Evolutionary conservation across 192 early-diverging fungal species (phyloP).

Genomic region (Coemansia sp.): DNA sequence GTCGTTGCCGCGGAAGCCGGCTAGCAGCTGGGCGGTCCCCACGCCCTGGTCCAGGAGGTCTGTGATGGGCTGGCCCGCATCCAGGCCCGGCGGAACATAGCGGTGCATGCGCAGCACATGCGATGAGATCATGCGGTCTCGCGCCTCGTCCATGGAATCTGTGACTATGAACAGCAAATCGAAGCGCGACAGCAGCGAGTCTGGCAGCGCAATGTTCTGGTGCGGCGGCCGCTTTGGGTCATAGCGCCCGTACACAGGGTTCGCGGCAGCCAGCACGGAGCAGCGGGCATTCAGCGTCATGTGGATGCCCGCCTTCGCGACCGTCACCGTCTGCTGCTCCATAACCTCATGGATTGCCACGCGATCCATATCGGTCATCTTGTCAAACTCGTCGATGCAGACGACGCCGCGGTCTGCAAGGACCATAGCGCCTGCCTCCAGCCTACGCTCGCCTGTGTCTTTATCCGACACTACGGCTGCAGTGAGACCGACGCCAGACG

Average conservation of each 20-base stretch:
- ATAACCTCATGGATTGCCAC: constrained; percentile 99
- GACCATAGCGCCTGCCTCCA: constrained; percentile 99
- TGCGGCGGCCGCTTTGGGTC: constrained; percentile 83
- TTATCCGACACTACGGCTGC: constrained; percentile 95
- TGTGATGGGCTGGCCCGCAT: constrained; percentile 70
- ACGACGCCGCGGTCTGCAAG: constrained; percentile 95
- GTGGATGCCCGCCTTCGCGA: constrained; percentile 98
- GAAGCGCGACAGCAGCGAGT: constrained; percentile 95
- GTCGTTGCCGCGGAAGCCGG: constrained; percentile 29
- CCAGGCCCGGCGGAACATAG: constrained; percentile 80
- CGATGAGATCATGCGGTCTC: constrained; percentile 86
- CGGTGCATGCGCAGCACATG: constrained; percentile 96
- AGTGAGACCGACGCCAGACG: constrained; percentile 96
- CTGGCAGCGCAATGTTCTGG: constrained; percentile 95
- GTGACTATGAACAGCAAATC: constrained; percentile 96
- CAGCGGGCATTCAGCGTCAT: constrained; percentile 97
- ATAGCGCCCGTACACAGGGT: constrained; percentile 92
- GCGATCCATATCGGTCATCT: constrained; percentile 96
- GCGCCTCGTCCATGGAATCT: constrained; percentile 84
- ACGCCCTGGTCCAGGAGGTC: constrained; percentile 53
- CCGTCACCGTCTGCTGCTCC: constrained; percentile 99
- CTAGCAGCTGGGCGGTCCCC: constrained; percentile 35
- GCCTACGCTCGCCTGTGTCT: constrained; percentile 89
- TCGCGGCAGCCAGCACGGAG: constrained; percentile 96
- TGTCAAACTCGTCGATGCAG: constrained; percentile 99